phyloP scores from a whole-genome alignment of 306 rosid genomes.

The Sophora flavescens region DNA sequence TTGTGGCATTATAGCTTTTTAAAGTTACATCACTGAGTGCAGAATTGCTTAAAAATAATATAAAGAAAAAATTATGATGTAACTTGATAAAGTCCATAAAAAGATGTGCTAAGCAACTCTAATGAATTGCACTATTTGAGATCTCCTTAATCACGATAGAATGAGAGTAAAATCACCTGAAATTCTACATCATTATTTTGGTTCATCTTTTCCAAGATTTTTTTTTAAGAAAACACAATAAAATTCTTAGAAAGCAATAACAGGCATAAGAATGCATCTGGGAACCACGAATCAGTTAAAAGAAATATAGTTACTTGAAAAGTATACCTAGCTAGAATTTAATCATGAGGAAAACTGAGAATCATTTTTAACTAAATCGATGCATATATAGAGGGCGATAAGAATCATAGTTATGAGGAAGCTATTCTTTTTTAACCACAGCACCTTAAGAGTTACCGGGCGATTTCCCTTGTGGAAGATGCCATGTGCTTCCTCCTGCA shows the following conservation, averaged over 20 bases:
- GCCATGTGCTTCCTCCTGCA: constrained; percentile 5
- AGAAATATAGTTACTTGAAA: background rate
- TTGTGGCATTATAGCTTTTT: too few relatives aligned
- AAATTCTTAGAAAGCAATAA: background rate
- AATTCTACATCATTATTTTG: too few relatives aligned
- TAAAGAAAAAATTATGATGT: too few relatives aligned
- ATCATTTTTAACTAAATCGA: background rate
- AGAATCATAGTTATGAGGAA: background rate
- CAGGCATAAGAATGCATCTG: background rate
- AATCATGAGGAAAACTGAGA: background rate
- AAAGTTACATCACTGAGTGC: too few relatives aligned
- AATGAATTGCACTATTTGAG: too few relatives aligned
- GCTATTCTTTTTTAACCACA: background rate
- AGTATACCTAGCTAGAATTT: background rate
- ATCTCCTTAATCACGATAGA: too few relatives aligned
- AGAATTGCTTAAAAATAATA: too few relatives aligned
- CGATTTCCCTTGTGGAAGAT: constrained; percentile 40
- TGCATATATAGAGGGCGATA: background rate
- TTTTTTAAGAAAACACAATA: too few relatives aligned
- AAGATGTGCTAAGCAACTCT: too few relatives aligned
- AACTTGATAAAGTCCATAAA: too few relatives aligned
- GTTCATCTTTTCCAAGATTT: too few relatives aligned
- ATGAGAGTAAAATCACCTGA: too few relatives aligned
- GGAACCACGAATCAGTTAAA: background rate
- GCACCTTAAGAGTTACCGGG: constrained; percentile 58